Evolutionary conservation across 768 basidiomycete species (phyloP).

Genomic region (Fistulinella prunicolor): DNA sequence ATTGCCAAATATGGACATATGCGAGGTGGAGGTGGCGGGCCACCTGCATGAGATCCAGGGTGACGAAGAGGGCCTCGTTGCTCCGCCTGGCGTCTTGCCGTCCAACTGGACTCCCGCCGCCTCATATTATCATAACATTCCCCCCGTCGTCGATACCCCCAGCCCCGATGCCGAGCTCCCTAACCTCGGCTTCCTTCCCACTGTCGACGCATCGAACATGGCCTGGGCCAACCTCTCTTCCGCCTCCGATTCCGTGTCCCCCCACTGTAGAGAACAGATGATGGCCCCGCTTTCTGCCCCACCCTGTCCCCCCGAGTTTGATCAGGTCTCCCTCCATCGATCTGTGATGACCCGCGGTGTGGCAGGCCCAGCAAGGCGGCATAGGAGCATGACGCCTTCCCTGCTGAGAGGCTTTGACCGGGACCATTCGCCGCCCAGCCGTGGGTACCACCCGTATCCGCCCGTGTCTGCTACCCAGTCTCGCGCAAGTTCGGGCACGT

Average conservation of each 20-base stretch:
- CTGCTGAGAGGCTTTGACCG: slow-evolving; percentile 50
- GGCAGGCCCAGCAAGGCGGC: slow-evolving; percentile 63
- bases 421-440: slow-evolving; percentile 42
- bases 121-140: slow-evolving; percentile 24
- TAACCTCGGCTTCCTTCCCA: slow-evolving; percentile 18
- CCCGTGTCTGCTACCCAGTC: slow-evolving; percentile 23
- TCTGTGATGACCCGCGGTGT: slow-evolving; percentile 29
- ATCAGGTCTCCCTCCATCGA: slow-evolving; percentile 36
- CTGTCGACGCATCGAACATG: slow-evolving; percentile 25
- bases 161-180: slow-evolving; percentile 19
- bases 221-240: slow-evolving; percentile 22
- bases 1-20: slow-evolving; percentile 50
- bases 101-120: slow-evolving; percentile 13
- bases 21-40: slow-evolving; percentile 59
- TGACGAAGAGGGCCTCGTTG: slow-evolving; percentile 55
- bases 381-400: slow-evolving; percentile 77
- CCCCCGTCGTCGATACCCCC: slow-evolving; percentile 15
- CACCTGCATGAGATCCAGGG: slow-evolving; percentile 54
- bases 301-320: slow-evolving; percentile 65
- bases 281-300: slow-evolving; percentile 53
- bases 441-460: slow-evolving; percentile 60
- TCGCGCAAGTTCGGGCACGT: slow-evolving; percentile 29
- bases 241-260: slow-evolving; percentile 21
- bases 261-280: slow-evolving; percentile 43
- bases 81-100: slow-evolving; percentile 24